Evolutionary conservation across 139 green algal species (phyloP), one percentile per base, ranked within the genome.

Genomic region (Limnomonas spitsbergensis): DNA sequence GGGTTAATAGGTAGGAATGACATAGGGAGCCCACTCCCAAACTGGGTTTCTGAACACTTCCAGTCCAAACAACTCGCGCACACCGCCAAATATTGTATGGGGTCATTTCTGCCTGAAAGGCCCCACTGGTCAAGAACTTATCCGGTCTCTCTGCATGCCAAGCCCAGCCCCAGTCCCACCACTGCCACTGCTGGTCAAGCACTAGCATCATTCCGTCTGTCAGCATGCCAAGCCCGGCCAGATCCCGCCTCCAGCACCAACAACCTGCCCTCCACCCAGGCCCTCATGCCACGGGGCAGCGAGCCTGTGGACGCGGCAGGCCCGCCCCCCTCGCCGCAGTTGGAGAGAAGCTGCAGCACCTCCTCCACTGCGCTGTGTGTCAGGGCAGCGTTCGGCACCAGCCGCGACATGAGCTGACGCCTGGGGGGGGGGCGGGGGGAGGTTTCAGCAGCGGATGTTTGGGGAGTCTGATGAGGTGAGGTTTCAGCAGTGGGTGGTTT

Each of bases 271-370:
- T 70, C 24, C 4, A 70, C 14, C 56, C 56, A 32, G 4, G 56
- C 56, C 56, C 24, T 24, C 56, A 70, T 70, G 7, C 56, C 56
- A 70, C 56, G 4, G 29, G 9, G 56, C 29, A 70, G 29, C 7
- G 56, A 37, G 56, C 56, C 24, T 7, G 56, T 70, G 56, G n/a
- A n/a, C n/a, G n/a, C n/a, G n/a, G 56, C 56, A 38, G 56, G 4
- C 14, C 14, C 56, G 56, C 14, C 56, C 14, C 56, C 56, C 7
- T 4, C 29, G 29, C 14, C 29, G 56, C 24, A 32, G 29, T 26
- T 20, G 7, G 9, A 3, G 7, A 74, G 35, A 26, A 74, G 68
- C 68, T 74, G 68, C 68, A 74, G 35, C 68, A 74, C 68, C 68
- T 74, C 35, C 6, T 42, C 29, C 35, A 74, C 36, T 26, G 4